phyloP scores from a whole-genome alignment of 1,139 yeast species.

The Saccharomyces hybrid region DNA sequence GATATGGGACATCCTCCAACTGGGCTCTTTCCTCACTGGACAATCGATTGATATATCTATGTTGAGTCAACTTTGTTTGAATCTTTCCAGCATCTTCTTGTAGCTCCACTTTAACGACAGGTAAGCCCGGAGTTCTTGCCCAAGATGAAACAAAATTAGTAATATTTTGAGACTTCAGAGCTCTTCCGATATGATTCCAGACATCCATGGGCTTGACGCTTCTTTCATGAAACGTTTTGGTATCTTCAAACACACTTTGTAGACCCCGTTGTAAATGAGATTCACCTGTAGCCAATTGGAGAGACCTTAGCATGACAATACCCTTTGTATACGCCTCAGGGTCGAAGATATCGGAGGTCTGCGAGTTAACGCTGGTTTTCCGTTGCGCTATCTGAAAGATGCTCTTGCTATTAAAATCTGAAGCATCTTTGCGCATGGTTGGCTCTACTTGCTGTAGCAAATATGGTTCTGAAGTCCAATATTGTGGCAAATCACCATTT shows the following conservation, averaged over 20 bases:
- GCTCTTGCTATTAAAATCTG: conserved; percentile 31
- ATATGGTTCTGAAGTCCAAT: conserved; percentile 23
- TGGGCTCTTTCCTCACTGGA: conserved; percentile 11
- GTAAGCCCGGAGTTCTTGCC: conserved; percentile 53
- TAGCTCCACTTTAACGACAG: conserved; percentile 41
- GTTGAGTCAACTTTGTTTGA: conserved; percentile 42
- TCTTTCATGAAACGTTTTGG: conserved; percentile 27
- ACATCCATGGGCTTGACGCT: conserved; percentile 49
- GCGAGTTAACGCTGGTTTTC: conserved; percentile 25
- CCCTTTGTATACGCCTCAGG: conserved; percentile 59
- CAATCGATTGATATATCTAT: conserved; percentile 35
- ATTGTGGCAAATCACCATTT: conserved; percentile 24
- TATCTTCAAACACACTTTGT: conserved; percentile 36
- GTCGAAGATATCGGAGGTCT: conserved; percentile 42
- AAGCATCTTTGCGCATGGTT: conserved; percentile 38
- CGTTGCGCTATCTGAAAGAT: conserved; percentile 27
- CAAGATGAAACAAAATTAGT: conserved; percentile 50
- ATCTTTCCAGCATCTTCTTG: conserved; percentile 24
- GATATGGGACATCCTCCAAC: conserved; percentile 31
- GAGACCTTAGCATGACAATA: conserved; percentile 49
- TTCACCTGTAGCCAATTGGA: conserved; percentile 41
- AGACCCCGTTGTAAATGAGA: conserved; percentile 36
- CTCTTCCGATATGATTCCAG: conserved; percentile 39
- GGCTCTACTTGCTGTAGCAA: conserved; percentile 35
- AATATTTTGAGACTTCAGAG: conserved; percentile 32